These are phyloP conservation scores for Ammopiptanthus mongolicus DNA, from an alignment of 306 rosid genomes.

Conservation along the genomic window DNA sequence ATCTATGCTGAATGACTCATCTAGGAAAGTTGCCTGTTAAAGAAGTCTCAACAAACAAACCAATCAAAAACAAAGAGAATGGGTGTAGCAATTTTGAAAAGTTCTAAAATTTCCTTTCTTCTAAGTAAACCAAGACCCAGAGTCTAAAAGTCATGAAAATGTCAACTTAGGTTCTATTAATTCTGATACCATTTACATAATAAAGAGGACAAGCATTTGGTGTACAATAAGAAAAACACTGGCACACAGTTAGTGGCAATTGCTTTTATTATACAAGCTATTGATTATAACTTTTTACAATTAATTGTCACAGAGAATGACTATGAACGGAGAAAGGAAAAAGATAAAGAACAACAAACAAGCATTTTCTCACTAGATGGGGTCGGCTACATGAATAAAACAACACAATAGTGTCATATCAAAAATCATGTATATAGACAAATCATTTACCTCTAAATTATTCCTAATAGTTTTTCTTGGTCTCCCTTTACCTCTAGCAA, in stretches of 20 bases:
- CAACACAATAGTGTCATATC: too few species aligned
- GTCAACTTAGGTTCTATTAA: not conserved
- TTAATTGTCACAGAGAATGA: not conserved
- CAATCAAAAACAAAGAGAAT: not conserved
- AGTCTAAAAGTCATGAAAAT: not conserved
- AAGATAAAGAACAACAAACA: not conserved
- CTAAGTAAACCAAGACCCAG: not conserved
- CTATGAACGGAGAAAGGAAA: not conserved
- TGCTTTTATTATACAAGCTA: not conserved
- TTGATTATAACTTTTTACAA: not conserved
- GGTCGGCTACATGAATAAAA: too few species aligned
- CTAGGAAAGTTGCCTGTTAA: conserved; percentile 85
- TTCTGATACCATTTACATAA: not conserved
- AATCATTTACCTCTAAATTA: too few species aligned
- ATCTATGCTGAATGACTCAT: conserved; percentile 69
- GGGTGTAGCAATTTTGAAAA: not conserved
- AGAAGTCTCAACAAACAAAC: conserved; percentile 16
- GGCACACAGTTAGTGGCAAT: not conserved
- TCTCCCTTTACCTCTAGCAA: too few species aligned
- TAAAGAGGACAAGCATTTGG: not conserved
- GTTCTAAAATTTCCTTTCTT: not conserved
- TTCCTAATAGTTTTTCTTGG: too few species aligned
- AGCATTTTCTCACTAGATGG: too few species aligned
- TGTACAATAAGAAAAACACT: not conserved
- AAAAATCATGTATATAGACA: too few species aligned